Percentiles rank a stretch among this genome's conserved stretches.
These are phyloP conservation scores for Vigna angularis DNA, from an alignment of 306 rosid species.

Conservation along the genomic window DNA sequence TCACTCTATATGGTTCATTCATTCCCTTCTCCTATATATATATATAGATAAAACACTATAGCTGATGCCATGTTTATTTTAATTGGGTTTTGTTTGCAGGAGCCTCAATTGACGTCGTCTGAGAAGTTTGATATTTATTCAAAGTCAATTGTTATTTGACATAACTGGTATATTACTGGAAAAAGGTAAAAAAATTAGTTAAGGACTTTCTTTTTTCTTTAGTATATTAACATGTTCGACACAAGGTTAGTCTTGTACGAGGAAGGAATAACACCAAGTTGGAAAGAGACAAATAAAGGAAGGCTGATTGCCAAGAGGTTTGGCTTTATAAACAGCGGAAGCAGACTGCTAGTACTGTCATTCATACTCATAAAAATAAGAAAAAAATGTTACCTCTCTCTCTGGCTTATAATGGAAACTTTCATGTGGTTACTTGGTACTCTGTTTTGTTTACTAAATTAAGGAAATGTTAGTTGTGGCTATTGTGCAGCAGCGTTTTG, in stretches of 20 bases:
- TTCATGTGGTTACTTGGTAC: background rate
- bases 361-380: background rate
- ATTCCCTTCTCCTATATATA: background rate
- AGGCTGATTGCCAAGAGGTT: conserved; percentile 9
- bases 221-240: background rate
- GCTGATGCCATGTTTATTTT: conserved; percentile 28
- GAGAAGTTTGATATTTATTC: conserved; percentile 57
- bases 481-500: background rate
- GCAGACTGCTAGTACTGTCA: background rate
- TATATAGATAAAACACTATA: background rate
- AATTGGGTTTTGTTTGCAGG: conserved; percentile 48
- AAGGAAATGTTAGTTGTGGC: background rate
- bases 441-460: background rate
- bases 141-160: conserved; percentile 43
- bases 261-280: background rate
- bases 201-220: too few relatives aligned
- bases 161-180: background rate
- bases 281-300: conserved; percentile 10
- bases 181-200: background rate
- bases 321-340: conserved; percentile 11
- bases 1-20: background rate
- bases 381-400: background rate
- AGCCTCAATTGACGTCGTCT: conserved; percentile 63
- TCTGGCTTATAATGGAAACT: background rate
- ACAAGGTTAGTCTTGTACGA: background rate